Evolutionary conservation across 148 eudicot genomes (phyloP), one percentile per base, ranked within the genome.

Genomic region (Rhododendron ferrugineum): DNA sequence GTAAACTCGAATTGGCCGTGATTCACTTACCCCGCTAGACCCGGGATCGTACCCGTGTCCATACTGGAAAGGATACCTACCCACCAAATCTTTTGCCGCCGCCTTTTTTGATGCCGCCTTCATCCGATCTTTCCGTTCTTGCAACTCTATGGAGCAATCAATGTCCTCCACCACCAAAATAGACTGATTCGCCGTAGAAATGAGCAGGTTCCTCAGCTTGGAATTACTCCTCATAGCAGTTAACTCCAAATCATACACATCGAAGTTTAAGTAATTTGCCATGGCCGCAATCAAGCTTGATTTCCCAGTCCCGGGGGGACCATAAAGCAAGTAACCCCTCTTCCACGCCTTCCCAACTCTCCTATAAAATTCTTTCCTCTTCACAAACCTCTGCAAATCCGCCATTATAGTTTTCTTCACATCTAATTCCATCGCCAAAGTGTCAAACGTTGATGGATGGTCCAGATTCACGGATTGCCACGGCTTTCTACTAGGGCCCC

Each of bases 231-330:
- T 72, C 5, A 85, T 14, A 49, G 72, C 75, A 28, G 89, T 89
- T 22, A 90, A 78, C 83, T 90, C 93, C 89, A 90, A 78, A 46
- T 91, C 91, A 86, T 89, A 89, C 11, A 86, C 82, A 86, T 89
- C 88, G 30, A 89, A 89, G 6, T 86, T 84, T 11, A 89, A 42
- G 44, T 76, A 82, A 58, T 89, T 84, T 28, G 89, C 89, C 52
- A 87, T 77, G 2, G 89, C 87, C 0, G 87, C 89, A 8, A 87
- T 81, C 87, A 85, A 85, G 85, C 86, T 87, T 70, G 88, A 87
- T 56, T 87, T 87, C 42, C 88, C 88, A 3, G 86, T 87, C 70
- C 88, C 87, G 3, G 89, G 89, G 1, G 87, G 89, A n/a, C 89
- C 89, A 47, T 30, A 88, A 70, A 85, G 34, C 82, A 88, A 76